A percentile compares a stretch with the other conserved stretches of the same genome.
Evolutionary conservation across 2,329 filamentous ascomycete species (phyloP).

Genomic region (Beauveria brongniartii): DNA sequence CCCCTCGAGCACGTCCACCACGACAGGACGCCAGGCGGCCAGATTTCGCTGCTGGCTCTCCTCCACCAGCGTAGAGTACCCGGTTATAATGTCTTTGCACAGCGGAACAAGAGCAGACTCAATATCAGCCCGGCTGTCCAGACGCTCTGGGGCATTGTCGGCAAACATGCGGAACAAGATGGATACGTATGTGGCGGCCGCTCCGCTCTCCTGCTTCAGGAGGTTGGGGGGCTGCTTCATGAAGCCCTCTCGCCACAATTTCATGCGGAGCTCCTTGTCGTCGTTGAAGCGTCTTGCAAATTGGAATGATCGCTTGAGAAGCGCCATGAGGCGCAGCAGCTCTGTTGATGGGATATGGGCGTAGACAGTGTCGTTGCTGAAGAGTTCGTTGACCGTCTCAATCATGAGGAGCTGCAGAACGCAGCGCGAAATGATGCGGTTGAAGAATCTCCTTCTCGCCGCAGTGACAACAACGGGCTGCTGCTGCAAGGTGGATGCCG

Average conservation of each 20-base stretch:
- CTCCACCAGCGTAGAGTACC: slow-evolving; percentile 81
- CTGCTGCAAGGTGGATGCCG: slow-evolving; percentile 67
- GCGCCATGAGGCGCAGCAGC: slow-evolving; percentile 82
- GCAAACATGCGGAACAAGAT: slow-evolving; percentile 98
- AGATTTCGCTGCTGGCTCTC: slow-evolving; percentile 97
- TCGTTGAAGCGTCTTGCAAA: slow-evolving; percentile 98
- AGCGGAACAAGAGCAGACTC: slow-evolving; percentile 89
- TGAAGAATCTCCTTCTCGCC: slow-evolving; percentile 90
- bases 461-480: slow-evolving; percentile 89
- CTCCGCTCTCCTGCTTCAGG: slow-evolving; percentile 91
- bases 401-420: slow-evolving; percentile 98
- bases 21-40: slow-evolving; percentile 91
- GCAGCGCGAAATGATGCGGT: slow-evolving; percentile 97
- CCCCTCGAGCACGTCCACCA: slow-evolving; percentile 92
- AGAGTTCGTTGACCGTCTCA: slow-evolving; percentile 96
- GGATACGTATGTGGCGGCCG: slow-evolving; percentile 87
- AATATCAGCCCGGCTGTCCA: slow-evolving; percentile 70
- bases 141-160: slow-evolving; percentile 75
- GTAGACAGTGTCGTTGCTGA: slow-evolving; percentile 95
- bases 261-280: slow-evolving; percentile 90
- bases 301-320: slow-evolving; percentile 92
- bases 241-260: slow-evolving; percentile 94
- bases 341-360: slow-evolving; percentile 84
- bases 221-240: slow-evolving; percentile 99
- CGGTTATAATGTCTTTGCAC: slow-evolving; percentile 86